Percentiles rank a stretch among this genome's conserved stretches.
Conservation (phyloP, 768 basidiomycete genomes). For the Holtermanniella nyarrowii region DNA sequence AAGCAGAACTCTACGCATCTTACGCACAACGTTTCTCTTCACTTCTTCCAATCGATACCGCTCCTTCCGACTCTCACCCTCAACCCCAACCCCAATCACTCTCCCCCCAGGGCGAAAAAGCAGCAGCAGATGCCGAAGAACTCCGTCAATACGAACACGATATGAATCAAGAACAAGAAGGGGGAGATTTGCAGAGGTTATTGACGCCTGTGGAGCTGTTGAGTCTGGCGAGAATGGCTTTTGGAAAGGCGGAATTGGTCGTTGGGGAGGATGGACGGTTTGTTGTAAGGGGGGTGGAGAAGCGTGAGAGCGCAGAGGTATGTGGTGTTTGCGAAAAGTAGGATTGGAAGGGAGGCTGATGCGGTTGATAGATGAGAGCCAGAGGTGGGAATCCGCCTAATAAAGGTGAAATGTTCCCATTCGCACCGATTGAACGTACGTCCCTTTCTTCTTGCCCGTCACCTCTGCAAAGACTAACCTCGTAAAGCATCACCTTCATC, state of each 20-base stretch:
- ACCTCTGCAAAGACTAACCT: not conserved
- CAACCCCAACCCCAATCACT: not conserved
- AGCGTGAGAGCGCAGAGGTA: conserved; percentile 17
- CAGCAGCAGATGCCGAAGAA: not conserved
- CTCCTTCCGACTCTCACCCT: not conserved
- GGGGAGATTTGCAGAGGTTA: too few species aligned
- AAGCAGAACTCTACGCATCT: conserved; percentile 31
- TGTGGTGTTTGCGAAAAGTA: not conserved
- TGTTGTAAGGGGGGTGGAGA: conserved; percentile 24
- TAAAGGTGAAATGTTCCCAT: conserved; percentile 30
- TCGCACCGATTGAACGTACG: conserved; percentile 7
- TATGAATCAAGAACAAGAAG: conserved; percentile 1
- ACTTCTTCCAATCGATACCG: not conserved
- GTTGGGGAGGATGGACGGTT: conserved; percentile 26
- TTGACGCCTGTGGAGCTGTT: conserved; percentile 33
- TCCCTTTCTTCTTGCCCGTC: not conserved
- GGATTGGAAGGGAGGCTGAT: not conserved
- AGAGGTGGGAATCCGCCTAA: conserved; percentile 5
- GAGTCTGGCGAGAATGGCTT: conserved; percentile 24
- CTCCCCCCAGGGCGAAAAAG: conserved; percentile 2
- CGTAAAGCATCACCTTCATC: conserved; percentile 11
- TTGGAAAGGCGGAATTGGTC: conserved; percentile 22
- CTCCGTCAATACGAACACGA: not conserved
- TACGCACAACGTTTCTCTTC: conserved; percentile 29
- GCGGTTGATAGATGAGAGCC: conserved; percentile 1